Percentiles rank a stretch among this genome's conserved stretches.
phyloP scores from a whole-genome alignment of 2,329 filamentous ascomycete genomes.

The Bipolaris zeicola region DNA sequence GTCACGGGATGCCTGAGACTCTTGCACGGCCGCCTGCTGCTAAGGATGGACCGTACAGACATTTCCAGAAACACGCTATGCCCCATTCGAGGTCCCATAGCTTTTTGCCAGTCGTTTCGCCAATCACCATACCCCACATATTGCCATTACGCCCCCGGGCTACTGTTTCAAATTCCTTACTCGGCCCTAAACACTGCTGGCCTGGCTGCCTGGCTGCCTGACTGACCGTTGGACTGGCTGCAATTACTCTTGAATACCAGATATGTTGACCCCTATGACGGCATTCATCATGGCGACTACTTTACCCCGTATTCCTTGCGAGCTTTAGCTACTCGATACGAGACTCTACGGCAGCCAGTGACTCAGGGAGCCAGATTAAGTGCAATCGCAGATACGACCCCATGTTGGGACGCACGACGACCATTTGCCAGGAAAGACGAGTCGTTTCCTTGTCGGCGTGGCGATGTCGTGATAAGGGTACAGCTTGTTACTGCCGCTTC shows the following conservation, averaged over 20 bases:
- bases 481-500: not conserved
- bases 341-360: constrained; percentile 20
- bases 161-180: constrained; percentile 32
- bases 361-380: constrained; percentile 26
- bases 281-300: constrained; percentile 2
- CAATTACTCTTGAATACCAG: too few relatives aligned
- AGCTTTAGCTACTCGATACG: constrained; percentile 4
- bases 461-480: not conserved
- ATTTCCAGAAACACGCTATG: constrained; percentile 14
- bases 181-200: too few relatives aligned
- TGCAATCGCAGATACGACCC: constrained; percentile 28
- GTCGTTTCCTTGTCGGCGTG: not conserved
- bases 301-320: constrained; percentile 8
- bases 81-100: not conserved
- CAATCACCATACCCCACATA: constrained; percentile 18
- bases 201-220: not conserved
- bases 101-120: constrained; percentile 6
- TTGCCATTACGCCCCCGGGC: constrained; percentile 13
- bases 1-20: too few relatives aligned
- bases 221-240: too few relatives aligned
- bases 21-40: not conserved
- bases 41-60: constrained; percentile 2
- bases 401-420: constrained; percentile 4
- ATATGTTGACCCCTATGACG: too few relatives aligned
- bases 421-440: not conserved